Percentiles rank a stretch among this genome's conserved stretches.
Evolutionary conservation across 345 rosid genomes (phyloP).

Genomic region (Sisymbrium altissimum): DNA sequence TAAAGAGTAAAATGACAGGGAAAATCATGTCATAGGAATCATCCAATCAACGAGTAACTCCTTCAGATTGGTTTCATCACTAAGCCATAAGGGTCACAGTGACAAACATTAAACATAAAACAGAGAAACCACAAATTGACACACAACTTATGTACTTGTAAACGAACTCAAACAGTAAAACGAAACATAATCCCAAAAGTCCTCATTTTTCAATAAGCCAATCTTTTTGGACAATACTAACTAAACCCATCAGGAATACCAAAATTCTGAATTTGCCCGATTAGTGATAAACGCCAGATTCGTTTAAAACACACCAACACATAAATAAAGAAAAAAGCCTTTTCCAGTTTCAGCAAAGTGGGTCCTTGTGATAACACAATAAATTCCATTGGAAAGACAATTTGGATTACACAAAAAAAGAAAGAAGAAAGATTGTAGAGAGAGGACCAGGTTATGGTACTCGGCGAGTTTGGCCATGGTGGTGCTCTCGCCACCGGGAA

Average conservation of each 20-base stretch:
- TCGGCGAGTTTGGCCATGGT: constrained; percentile 99
- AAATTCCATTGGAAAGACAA: not conserved
- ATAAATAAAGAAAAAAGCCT: not conserved
- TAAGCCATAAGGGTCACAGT: not conserved
- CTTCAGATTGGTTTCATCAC: not conserved
- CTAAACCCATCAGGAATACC: not conserved
- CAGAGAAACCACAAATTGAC: constrained; percentile 9
- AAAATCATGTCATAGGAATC: not conserved
- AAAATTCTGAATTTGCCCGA: not conserved
- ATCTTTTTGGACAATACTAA: not conserved
- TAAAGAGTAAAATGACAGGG: no score
- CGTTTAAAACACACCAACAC: not conserved
- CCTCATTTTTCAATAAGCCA: constrained; percentile 1
- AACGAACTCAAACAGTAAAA: not conserved
- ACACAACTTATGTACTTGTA: not conserved
- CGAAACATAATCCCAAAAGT: constrained; percentile 11
- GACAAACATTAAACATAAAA: not conserved
- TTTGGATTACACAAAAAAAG: not conserved
- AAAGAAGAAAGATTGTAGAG: not conserved
- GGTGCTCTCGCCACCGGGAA: constrained; percentile 99
- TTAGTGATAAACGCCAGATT: constrained; percentile 8
- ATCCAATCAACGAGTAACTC: not conserved
- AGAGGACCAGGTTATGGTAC: constrained; percentile 69
- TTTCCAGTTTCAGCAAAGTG: constrained; percentile 12
- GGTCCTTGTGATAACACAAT: constrained; percentile 5